These are phyloP conservation scores for Leccinum arenicola DNA, from an alignment of 768 basidiomycete genomes.

Conservation along the genomic window DNA sequence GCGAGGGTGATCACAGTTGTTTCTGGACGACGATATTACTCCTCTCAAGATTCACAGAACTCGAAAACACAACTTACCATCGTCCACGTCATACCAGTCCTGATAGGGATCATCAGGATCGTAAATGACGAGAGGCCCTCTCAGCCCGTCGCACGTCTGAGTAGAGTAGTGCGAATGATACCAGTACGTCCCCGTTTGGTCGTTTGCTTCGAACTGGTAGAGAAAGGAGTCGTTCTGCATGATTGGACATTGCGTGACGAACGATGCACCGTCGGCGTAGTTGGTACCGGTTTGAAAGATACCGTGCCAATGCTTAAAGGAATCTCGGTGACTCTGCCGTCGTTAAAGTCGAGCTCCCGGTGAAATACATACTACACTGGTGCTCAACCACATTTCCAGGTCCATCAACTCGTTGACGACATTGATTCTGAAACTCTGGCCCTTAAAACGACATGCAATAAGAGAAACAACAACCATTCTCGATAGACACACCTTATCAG, in stretches of 20 bases:
- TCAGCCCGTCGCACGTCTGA: slow-evolving; percentile 37
- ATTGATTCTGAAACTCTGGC: slow-evolving; percentile 40
- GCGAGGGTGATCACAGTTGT: slow-evolving; percentile 24
- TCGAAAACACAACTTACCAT: slow-evolving; percentile 28
- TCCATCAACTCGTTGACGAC: slow-evolving; percentile 46
- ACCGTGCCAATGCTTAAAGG: slow-evolving; percentile 54
- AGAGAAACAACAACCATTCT: neutral
- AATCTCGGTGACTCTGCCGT: neutral
- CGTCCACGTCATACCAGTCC: slow-evolving; percentile 42
- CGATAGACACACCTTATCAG: slow-evolving; percentile 28
- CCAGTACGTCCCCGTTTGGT: slow-evolving; percentile 32
- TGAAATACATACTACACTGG: slow-evolving; percentile 38
- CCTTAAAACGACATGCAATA: slow-evolving; percentile 25
- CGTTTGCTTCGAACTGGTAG: slow-evolving; percentile 14
- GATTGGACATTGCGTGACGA: slow-evolving; percentile 36
- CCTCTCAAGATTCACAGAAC: neutral
- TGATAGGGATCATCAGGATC: slow-evolving; percentile 40
- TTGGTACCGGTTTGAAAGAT: slow-evolving; percentile 43
- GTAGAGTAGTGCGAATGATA: slow-evolving; percentile 41
- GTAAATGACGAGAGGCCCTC: slow-evolving; percentile 41
- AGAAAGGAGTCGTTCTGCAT: slow-evolving; percentile 21
- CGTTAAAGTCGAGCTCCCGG: neutral
- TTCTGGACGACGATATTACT: slow-evolving; percentile 12
- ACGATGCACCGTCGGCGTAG: slow-evolving; percentile 43
- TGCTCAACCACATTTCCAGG: slow-evolving; percentile 46